Evolutionary conservation across 768 basidiomycete genomes (phyloP).

Genomic region (Suillus spraguei): DNA sequence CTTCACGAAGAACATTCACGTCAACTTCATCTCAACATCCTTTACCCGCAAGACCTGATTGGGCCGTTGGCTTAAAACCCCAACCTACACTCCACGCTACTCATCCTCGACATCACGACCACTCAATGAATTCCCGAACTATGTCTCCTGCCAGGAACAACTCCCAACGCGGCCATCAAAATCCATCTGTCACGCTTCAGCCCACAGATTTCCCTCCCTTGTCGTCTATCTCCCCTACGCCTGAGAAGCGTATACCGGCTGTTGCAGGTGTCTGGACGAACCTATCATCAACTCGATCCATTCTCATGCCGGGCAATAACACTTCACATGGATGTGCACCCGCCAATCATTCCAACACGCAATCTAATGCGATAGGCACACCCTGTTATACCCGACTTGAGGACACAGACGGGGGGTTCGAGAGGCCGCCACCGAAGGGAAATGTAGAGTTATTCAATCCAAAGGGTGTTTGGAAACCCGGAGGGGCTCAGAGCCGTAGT

Average conservation of each 20-base stretch:
- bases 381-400: slow-evolving; percentile 35
- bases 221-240: slow-evolving; percentile 42
- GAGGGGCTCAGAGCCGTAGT: slow-evolving; percentile 18
- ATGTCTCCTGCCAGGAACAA: slow-evolving; percentile 41
- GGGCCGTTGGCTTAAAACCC: slow-evolving; percentile 85
- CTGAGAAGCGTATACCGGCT: slow-evolving; percentile 56
- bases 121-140: slow-evolving; percentile 38
- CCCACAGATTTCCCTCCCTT: slow-evolving; percentile 75
- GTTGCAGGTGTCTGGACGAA: slow-evolving; percentile 76
- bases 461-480: slow-evolving; percentile 31
- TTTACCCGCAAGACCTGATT: slow-evolving; percentile 82
- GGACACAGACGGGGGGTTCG: slow-evolving; percentile 48
- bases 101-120: slow-evolving; percentile 55
- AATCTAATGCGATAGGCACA: slow-evolving; percentile 12
- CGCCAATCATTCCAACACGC: slow-evolving; percentile 40
- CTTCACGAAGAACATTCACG: slow-evolving; percentile 75
- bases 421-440: slow-evolving; percentile 52
- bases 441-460: slow-evolving; percentile 40
- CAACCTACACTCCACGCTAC: slow-evolving; percentile 65
- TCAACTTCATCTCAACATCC: slow-evolving; percentile 78
- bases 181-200: slow-evolving; percentile 46
- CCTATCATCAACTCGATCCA: slow-evolving; percentile 50
- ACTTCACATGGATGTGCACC: slow-evolving; percentile 35
- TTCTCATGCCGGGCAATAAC: slow-evolving; percentile 46
- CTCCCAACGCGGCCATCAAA: slow-evolving; percentile 39